Evolutionary conservation across 306 rosid genomes (phyloP).

Genomic region (Spatholobus suberectus): DNA sequence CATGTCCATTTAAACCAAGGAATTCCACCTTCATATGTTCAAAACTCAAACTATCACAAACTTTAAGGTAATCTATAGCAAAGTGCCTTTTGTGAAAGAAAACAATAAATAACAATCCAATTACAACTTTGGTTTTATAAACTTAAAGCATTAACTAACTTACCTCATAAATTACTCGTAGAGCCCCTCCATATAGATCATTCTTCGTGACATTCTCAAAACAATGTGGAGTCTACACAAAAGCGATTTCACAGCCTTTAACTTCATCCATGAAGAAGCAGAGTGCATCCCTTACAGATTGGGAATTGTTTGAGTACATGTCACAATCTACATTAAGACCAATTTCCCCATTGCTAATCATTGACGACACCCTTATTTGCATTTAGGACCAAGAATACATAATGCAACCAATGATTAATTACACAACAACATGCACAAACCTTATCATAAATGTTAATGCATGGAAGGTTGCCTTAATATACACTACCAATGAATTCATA

Average conservation of each 20-base stretch:
- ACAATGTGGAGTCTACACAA: constrained; percentile 74
- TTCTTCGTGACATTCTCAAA: constrained; percentile 65
- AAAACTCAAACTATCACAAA: background rate
- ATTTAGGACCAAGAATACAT: background rate
- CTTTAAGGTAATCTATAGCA: background rate
- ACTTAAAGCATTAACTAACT: constrained; percentile 10
- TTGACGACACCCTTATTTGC: constrained; percentile 89
- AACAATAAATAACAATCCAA: background rate
- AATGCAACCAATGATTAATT: background rate
- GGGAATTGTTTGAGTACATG: constrained; percentile 79
- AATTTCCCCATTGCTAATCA: constrained; percentile 75
- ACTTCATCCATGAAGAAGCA: constrained; percentile 87
- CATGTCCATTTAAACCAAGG: constrained; percentile 68
- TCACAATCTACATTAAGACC: constrained; percentile 86
- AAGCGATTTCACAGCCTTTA: constrained; percentile 75
- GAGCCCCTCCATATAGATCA: constrained; percentile 54
- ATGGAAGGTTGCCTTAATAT: background rate
- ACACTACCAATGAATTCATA: constrained; percentile 79
- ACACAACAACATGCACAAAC: background rate
- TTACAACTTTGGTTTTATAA: background rate
- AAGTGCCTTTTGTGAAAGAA: background rate
- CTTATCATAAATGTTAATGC: background rate
- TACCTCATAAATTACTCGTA: constrained; percentile 38
- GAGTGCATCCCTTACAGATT: constrained; percentile 71
- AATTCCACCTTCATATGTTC: constrained; percentile 59